Evolutionary conservation across 2,329 filamentous ascomycete species (phyloP).

Genomic region (Arthrobotrys entomopaga): DNA sequence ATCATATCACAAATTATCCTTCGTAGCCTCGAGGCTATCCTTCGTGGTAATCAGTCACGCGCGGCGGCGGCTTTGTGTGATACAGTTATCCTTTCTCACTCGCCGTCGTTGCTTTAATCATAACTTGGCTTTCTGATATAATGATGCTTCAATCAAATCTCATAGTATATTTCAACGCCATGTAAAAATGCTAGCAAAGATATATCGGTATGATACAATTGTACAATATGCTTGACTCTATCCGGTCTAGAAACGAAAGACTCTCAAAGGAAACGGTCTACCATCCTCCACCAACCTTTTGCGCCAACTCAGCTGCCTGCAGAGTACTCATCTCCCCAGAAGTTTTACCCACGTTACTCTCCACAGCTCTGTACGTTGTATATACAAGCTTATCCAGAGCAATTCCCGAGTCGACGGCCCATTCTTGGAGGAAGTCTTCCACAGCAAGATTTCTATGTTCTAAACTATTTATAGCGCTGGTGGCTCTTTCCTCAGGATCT

Average conservation of each 20-base stretch:
- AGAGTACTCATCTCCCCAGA: slow-evolving; percentile 69
- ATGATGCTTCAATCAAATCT: too few species aligned
- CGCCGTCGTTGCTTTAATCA: too few species aligned
- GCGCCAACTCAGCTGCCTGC: slow-evolving; percentile 85
- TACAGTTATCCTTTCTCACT: too few species aligned
- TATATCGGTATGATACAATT: neutral
- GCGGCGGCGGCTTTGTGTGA: too few species aligned
- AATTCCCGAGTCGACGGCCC: slow-evolving; percentile 78
- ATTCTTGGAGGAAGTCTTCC: slow-evolving; percentile 77
- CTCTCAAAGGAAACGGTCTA: slow-evolving; percentile 64
- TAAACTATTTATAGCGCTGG: slow-evolving; percentile 56
- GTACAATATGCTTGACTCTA: too few species aligned
- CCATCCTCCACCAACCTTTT: slow-evolving; percentile 94
- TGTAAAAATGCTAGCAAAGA: slow-evolving; percentile 19
- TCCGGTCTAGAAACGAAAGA: too few species aligned
- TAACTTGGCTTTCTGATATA: too few species aligned
- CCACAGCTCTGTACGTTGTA: slow-evolving; percentile 89
- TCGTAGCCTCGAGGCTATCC: too few species aligned
- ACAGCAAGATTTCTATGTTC: slow-evolving; percentile 61
- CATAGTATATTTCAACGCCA: slow-evolving; percentile 16
- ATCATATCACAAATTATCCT: too few species aligned
- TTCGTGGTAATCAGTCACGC: too few species aligned
- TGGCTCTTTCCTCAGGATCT: slow-evolving; percentile 55
- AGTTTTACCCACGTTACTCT: slow-evolving; percentile 91
- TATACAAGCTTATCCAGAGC: slow-evolving; percentile 77